Percentiles rank a stretch among this genome's conserved stretches.
Conservation (phyloP, 345 rosid species). For the Camelina sativa region DNA sequence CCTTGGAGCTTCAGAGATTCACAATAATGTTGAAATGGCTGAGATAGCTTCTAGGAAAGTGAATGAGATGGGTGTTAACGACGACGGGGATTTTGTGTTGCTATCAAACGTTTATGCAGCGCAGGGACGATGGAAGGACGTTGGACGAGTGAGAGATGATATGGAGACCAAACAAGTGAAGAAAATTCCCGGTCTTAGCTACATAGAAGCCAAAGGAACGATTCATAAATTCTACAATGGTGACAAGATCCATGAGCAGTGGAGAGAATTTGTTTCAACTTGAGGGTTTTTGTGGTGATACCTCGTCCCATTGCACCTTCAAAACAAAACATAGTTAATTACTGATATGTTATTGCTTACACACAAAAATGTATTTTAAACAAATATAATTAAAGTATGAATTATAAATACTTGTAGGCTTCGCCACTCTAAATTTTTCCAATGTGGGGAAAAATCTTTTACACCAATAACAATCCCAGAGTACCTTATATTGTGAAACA, state of each 20-base stretch:
- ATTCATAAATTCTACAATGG: slow-evolving; percentile 76
- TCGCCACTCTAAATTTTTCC: not conserved
- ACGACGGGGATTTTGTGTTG: slow-evolving; percentile 78
- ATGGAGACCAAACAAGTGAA: slow-evolving; percentile 78
- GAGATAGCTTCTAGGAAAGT: slow-evolving; percentile 68
- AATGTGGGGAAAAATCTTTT: not conserved
- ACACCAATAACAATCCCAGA: not conserved
- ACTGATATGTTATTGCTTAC: not conserved
- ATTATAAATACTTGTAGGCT: not conserved
- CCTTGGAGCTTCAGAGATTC: slow-evolving; percentile 77
- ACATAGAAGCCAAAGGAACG: slow-evolving; percentile 64
- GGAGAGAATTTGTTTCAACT: no score
- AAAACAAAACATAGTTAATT: not conserved
- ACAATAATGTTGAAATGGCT: slow-evolving; percentile 72
- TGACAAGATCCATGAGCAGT: slow-evolving; percentile 61
- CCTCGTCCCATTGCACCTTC: slow-evolving; percentile 68
- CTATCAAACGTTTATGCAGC: slow-evolving; percentile 82
- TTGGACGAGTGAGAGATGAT: slow-evolving; percentile 70
- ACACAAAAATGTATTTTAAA: not conserved
- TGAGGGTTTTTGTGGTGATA: slow-evolving; percentile 58
- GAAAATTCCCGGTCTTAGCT: slow-evolving; percentile 87
- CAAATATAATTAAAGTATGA: not conserved
- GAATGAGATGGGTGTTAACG: slow-evolving; percentile 72
- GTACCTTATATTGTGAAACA: not conserved
- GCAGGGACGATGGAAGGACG: slow-evolving; percentile 77